Base-by-base conservation (phyloP, 805 yeast genomes). In the Ogataea chonburiensis region DNA sequence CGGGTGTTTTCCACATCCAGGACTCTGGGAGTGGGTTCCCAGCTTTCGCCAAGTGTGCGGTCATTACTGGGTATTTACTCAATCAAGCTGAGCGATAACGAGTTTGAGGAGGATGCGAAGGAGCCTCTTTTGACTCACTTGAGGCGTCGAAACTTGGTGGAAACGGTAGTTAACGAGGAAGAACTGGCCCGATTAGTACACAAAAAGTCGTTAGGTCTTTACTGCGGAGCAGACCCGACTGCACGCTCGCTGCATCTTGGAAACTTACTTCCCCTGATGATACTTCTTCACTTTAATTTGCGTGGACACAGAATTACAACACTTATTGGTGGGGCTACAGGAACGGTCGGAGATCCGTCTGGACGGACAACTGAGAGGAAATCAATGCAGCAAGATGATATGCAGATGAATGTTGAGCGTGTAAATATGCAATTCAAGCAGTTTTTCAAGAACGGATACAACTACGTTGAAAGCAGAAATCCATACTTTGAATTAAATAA, bases 141-240 rank as follows among this genome's bases (percentile, higher is more conserved):
- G 8, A 46, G 56, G n/a, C 57, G 59, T 17, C 63, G 82, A 38
- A 77, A 77, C 0, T 58, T 77, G 2, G 47, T 77, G 1, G 66
- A 73, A 17, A 64, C 61, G 5, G 52, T 58, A 28, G 63, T 73
- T 0, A 66, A 62, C 37, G 71, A 58, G 28, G 59, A 55, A 0
- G 43, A 47, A 15, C 30, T 62, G 3, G 35, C 49, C 3, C 44
- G 40, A 12, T 52, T 47, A n/a, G 44, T 50, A 5, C 46, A 46
- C 5, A 33, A 51, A 7, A 47, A 60, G 22, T 70, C 67, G 46
- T 50, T 84, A 9, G 78, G 80, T 7, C 60, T 87, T 6, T 91
- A 91, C 60, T 82, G 95, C 58, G 98, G 98, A 8, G 97, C 96
- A 0, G 98, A 93, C 55, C 98, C 98, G 1, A 81, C 96, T 0